Percentiles rank a stretch among this genome's conserved stretches.
phyloP scores from a whole-genome alignment of 2,329 filamentous ascomycete species.

The Dothistroma pini region DNA sequence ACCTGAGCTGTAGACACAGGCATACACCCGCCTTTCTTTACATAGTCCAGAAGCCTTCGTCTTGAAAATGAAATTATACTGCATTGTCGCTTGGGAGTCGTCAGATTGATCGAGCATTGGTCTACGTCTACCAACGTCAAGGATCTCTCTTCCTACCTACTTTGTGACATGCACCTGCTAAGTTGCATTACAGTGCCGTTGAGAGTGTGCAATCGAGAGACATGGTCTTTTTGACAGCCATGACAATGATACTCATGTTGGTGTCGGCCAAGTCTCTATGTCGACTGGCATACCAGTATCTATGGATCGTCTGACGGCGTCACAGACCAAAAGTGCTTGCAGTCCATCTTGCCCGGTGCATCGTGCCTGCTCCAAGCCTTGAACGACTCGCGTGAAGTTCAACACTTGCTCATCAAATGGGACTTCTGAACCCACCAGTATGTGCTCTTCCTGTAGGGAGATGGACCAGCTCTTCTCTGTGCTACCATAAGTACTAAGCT shows the following conservation, averaged over 20 bases:
- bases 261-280: slow-evolving; percentile 1
- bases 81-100: too few relatives aligned
- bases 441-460: slow-evolving; percentile 34
- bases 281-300: slow-evolving; percentile 29
- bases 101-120: too few relatives aligned
- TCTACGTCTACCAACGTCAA: too few relatives aligned
- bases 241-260: too few relatives aligned
- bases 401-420: slow-evolving; percentile 53
- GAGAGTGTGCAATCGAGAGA: neutral
- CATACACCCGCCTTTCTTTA: too few relatives aligned
- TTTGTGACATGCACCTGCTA: too few relatives aligned
- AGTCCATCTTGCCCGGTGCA: slow-evolving; percentile 51
- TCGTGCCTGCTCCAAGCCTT: slow-evolving; percentile 41
- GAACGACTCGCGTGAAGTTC: slow-evolving; percentile 51
- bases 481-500: slow-evolving; percentile 45
- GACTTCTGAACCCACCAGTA: slow-evolving; percentile 34
- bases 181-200: too few relatives aligned
- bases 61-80: too few relatives aligned
- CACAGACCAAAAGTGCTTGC: slow-evolving; percentile 51
- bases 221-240: neutral
- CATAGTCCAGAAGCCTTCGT: too few relatives aligned
- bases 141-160: too few relatives aligned
- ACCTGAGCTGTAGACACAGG: too few relatives aligned
- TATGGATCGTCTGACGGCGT: slow-evolving; percentile 49
- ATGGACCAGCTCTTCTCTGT: slow-evolving; percentile 43